Percentiles rank a stretch among this genome's conserved stretches.
Evolutionary conservation across 2,329 filamentous ascomycete genomes (phyloP).

Genomic region (Cercospora beticola): DNA sequence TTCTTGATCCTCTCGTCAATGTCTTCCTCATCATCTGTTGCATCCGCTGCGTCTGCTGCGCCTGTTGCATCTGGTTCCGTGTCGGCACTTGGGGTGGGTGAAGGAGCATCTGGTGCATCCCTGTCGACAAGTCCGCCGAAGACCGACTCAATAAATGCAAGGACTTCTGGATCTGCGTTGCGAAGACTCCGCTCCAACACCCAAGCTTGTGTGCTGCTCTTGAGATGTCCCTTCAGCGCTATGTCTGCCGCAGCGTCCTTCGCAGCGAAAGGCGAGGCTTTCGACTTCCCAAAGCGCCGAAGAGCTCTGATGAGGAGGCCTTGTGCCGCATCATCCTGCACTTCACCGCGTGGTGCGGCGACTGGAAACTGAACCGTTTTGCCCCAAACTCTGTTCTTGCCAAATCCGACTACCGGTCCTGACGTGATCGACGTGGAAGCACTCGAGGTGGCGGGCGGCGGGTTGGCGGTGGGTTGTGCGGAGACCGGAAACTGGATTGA

Average conservation of each 20-base stretch:
- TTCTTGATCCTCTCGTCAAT: neutral
- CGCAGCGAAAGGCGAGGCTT: neutral
- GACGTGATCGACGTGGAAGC: neutral
- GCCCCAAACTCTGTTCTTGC: neutral
- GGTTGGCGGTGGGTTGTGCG: neutral
- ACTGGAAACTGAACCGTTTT: neutral
- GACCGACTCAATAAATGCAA: neutral
- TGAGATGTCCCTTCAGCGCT: neutral
- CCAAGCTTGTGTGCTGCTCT: neutral
- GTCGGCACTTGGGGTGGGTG: neutral
- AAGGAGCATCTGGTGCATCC: neutral
- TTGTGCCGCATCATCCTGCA: neutral
- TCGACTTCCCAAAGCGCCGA: neutral
- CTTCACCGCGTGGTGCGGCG: neutral
- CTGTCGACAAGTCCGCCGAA: neutral
- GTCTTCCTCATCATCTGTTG: neutral
- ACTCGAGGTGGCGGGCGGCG: neutral
- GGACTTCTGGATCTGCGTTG: neutral
- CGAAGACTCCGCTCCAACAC: neutral
- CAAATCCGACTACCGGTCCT: neutral
- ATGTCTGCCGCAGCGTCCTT: constrained; percentile 1
- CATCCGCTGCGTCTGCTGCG: neutral
- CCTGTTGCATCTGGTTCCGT: neutral
- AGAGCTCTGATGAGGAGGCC: constrained; percentile 6
- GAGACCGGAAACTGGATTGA: neutral